phyloP scores from a whole-genome alignment of 352 stramenopile species.

The Phytophthora pistaciae region DNA sequence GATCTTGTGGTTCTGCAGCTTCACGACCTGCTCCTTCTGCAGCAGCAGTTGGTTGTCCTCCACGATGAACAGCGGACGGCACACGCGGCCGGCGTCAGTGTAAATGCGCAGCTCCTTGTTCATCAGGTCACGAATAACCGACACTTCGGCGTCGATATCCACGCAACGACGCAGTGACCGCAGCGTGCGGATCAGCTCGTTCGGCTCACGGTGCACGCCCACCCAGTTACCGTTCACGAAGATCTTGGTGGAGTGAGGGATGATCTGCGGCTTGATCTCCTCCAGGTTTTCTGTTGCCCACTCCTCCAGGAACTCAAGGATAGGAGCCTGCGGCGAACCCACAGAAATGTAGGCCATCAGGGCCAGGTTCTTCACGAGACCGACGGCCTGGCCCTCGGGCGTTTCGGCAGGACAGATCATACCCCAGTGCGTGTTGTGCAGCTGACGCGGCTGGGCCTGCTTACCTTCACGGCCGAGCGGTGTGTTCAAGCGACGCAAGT shows the following conservation, averaged over 20 bases:
- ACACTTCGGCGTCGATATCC: conserved; percentile 99
- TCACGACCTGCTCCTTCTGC: conserved; percentile 98
- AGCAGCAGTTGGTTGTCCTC: conserved; percentile 96
- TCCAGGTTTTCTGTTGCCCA: conserved; percentile 98
- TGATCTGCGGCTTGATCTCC: conserved; percentile 97
- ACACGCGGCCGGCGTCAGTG: conserved; percentile 99
- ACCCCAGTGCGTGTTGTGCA: conserved; percentile 99
- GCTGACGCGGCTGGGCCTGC: conserved; percentile 98
- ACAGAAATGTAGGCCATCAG: conserved; percentile 99
- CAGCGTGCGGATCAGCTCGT: conserved; percentile 96
- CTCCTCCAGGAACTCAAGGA: conserved; percentile 99
- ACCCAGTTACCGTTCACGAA: conserved; percentile 99
- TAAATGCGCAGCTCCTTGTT: conserved; percentile 99
- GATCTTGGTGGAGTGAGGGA: conserved; percentile 99
- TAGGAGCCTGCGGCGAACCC: conserved; percentile 93
- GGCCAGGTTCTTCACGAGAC: conserved; percentile 98
- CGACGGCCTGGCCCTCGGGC: conserved; percentile 95
- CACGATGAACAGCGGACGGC: conserved; percentile 99
- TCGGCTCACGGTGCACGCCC: conserved; percentile 98
- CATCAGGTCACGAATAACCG: conserved; percentile 98
- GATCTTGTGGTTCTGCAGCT: conserved; percentile 93
- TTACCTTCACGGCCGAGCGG: conserved; percentile 99
- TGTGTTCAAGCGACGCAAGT: conserved; percentile 99
- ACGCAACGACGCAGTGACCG: conserved; percentile 95
- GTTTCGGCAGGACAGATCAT: conserved; percentile 99